phyloP scores from a whole-genome alignment of 495 filamentous ascomycete genomes.

The Annulohypoxylon maeteangense region DNA sequence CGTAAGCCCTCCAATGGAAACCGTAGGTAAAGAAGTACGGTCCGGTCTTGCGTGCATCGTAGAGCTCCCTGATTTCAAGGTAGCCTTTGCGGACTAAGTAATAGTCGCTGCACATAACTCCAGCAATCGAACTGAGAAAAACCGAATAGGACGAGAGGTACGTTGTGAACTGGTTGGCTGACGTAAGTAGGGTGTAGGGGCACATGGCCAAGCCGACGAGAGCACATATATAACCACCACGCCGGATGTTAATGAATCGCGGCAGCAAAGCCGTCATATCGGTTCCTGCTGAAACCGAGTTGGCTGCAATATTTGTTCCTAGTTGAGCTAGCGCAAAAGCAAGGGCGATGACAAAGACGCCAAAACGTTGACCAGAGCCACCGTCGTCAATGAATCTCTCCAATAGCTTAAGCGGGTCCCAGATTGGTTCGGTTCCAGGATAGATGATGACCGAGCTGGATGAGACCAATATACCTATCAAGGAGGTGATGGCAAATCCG shows the following conservation, averaged over 20 bases:
- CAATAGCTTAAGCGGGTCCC: constrained; percentile 86
- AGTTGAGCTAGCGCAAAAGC: constrained; percentile 90
- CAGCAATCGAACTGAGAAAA: constrained; percentile 91
- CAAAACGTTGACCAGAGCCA: constrained; percentile 79
- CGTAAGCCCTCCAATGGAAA: constrained; percentile 84
- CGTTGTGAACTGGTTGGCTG: constrained; percentile 90
- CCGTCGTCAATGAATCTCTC: constrained; percentile 77
- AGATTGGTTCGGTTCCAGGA: constrained; percentile 72
- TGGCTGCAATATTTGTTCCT: constrained; percentile 94
- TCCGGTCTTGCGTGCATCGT: constrained; percentile 71
- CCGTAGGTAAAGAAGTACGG: constrained; percentile 81
- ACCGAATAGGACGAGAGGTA: constrained; percentile 96
- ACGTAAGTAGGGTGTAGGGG: constrained; percentile 83
- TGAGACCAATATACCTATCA: constrained; percentile 93
- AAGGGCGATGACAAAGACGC: constrained; percentile 85
- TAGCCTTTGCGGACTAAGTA: constrained; percentile 89
- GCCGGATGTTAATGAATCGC: constrained; percentile 86
- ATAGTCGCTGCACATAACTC: constrained; percentile 90
- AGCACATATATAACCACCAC: constrained; percentile 91
- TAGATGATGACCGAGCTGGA: constrained; percentile 86
- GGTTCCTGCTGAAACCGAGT: constrained; percentile 88
- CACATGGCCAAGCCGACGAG: constrained; percentile 86
- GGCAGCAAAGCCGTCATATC: constrained; percentile 93
- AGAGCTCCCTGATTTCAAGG: constrained; percentile 80
- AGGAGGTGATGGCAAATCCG: constrained; percentile 88